A percentile compares a stretch with the other conserved stretches of the same genome.
phyloP scores from a whole-genome alignment of 306 rosid genomes.

The Acacia acuminata region DNA sequence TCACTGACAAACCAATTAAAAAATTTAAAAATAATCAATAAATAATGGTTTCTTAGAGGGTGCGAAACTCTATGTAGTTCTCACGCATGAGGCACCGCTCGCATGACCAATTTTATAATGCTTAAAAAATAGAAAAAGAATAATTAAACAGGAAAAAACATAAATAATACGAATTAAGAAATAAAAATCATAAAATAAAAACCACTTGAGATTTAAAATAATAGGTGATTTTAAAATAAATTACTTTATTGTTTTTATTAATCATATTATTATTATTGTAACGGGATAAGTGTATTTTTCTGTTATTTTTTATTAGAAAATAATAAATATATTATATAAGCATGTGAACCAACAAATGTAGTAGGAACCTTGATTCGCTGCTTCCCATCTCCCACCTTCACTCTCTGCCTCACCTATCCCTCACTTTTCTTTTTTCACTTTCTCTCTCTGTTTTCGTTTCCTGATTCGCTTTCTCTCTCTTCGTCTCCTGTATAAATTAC shows the following conservation, averaged over 20 bases:
- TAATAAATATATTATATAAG: slow-evolving; percentile 11
- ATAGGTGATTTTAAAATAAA: no score
- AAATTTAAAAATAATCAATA: neutral
- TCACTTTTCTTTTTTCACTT: neutral
- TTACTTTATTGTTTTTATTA: no score
- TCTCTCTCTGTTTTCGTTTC: neutral
- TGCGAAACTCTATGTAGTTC: slow-evolving; percentile 46
- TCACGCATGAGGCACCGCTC: slow-evolving; percentile 71
- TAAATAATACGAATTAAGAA: neutral
- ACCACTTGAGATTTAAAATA: no score
- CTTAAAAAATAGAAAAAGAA: neutral
- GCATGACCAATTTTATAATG: slow-evolving; percentile 45
- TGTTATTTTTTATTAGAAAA: no score
- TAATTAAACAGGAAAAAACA: neutral
- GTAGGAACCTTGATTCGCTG: slow-evolving; percentile 26
- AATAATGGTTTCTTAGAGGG: slow-evolving; percentile 18
- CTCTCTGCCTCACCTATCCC: slow-evolving; percentile 2
- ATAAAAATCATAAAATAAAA: neutral
- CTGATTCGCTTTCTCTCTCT: slow-evolving; percentile 20
- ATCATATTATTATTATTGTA: no score
- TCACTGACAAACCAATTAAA: neutral
- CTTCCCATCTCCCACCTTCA: slow-evolving; percentile 7
- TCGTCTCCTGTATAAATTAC: slow-evolving; percentile 6
- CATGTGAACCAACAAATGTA: slow-evolving; percentile 26
- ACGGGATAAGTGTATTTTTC: no score